Base-by-base conservation (phyloP, 306 rosid species). In the Parietaria judaica region DNA sequence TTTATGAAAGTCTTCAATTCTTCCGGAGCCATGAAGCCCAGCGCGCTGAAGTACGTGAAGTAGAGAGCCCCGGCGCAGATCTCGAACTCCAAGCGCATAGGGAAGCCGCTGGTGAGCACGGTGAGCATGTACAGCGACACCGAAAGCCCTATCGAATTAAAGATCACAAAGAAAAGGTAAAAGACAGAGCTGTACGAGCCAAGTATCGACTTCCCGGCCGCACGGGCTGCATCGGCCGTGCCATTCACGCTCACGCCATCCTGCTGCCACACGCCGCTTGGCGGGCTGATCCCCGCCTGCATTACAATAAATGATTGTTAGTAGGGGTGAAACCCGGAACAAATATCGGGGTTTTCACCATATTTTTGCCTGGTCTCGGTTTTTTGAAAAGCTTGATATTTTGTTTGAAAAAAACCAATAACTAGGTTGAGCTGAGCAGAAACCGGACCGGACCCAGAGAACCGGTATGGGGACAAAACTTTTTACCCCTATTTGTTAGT, bases 251-350 rank as follows among this genome's bases (percentile, higher is more conserved):
- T 46, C 31, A 37, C 4, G 10, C 7, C 15, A 3, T 23, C 66
- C 31, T 72, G 64, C 58, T 66, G 77, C 77, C 77, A 72, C 14
- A 47, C 17, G 44, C 62, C 76, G 0, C 38, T 47, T 3, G 80
- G 80, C 9, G 80, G 80, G 72, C 11, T 75, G 49, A 70, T 23
- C 49, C 70, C 80, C 5, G 36, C 50, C 50, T 46, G 50, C 31
- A 23, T 23, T 23, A 23, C 31, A 2, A 23, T 23, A 23, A 23
- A 23, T 23, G 1, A 23, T 23, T 23, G 31, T 23, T 23, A 23
- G 31, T 23, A 23, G 31, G 31, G 31, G 31, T 23, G 31, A 23
- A 23, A 23, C 31, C 31, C 31, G 31, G 31, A 23, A 23, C 31
- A 2, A 23, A 23, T 23, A 23, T 23, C 31, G 31, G 31, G 31